Evolutionary conservation across 2,329 filamentous ascomycete genomes (phyloP).

Genomic region (Cylindrodendrum hubeiense): DNA sequence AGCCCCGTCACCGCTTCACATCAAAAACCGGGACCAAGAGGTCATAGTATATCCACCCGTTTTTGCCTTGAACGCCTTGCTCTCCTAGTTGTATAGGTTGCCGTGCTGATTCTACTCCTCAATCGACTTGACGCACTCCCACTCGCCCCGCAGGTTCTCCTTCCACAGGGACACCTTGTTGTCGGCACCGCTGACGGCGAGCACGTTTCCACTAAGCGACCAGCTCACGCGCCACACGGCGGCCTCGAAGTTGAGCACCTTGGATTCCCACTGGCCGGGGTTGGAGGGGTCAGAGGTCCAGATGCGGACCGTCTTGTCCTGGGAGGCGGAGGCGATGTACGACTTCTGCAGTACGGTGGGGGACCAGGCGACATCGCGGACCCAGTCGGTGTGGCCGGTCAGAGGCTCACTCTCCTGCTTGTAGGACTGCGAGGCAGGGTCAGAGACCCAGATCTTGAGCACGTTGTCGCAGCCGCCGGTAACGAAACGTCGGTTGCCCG

Average conservation of each 20-base stretch:
- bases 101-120: slow-evolving; percentile 73
- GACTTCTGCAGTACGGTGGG: slow-evolving; percentile 95
- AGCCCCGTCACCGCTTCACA: slow-evolving; percentile 24
- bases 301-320: slow-evolving; percentile 97
- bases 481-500: slow-evolving; percentile 84
- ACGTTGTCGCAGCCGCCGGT: slow-evolving; percentile 95
- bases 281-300: slow-evolving; percentile 82
- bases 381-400: slow-evolving; percentile 92
- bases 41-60: slow-evolving; percentile 41
- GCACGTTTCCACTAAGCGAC: slow-evolving; percentile 95
- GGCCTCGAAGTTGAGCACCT: slow-evolving; percentile 87
- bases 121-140: slow-evolving; percentile 97
- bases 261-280: slow-evolving; percentile 83
- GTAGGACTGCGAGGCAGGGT: slow-evolving; percentile 70
- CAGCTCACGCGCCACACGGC: slow-evolving; percentile 97
- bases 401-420: slow-evolving; percentile 74
- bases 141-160: slow-evolving; percentile 95
- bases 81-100: slow-evolving; percentile 54
- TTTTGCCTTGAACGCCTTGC: slow-evolving; percentile 54
- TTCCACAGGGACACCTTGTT: slow-evolving; percentile 99
- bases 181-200: slow-evolving; percentile 93
- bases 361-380: slow-evolving; percentile 96
- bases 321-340: slow-evolving; percentile 94
- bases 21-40: slow-evolving; percentile 32
- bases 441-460: slow-evolving; percentile 93